Conservation (phyloP, 352 stramenopile species). For the Pythium phragmiticola region DNA sequence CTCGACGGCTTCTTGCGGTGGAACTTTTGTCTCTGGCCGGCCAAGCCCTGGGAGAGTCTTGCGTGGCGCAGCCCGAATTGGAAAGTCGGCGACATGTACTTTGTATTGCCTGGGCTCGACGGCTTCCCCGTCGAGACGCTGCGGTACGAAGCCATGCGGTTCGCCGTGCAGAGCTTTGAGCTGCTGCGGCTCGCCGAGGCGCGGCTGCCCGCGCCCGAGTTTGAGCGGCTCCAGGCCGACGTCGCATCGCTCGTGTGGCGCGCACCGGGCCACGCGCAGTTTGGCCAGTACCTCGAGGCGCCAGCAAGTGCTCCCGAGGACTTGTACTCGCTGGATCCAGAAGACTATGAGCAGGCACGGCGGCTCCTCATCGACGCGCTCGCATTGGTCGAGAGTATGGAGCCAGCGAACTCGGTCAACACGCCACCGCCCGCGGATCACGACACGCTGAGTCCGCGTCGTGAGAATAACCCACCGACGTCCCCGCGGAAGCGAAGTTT, state of each 20-base stretch:
- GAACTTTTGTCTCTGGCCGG: conserved; percentile 80
- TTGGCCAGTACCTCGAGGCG: conserved; percentile 30
- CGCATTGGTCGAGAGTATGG: conserved; percentile 24
- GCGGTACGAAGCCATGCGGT: conserved; percentile 64
- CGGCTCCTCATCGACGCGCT: conserved; percentile 65
- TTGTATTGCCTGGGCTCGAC: conserved; percentile 65
- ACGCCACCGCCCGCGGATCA: neutral
- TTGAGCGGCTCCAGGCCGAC: conserved; percentile 52
- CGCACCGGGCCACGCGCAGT: conserved; percentile 58
- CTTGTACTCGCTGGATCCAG: conserved; percentile 68
- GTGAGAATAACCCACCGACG: neutral
- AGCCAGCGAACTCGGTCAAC: neutral
- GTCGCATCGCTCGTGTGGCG: conserved; percentile 58
- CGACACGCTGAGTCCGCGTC: neutral
- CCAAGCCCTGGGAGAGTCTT: conserved; percentile 55
- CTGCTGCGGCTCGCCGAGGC: conserved; percentile 49
- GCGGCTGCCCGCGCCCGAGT: conserved; percentile 35
- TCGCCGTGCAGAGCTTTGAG: conserved; percentile 68
- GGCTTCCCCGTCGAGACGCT: conserved; percentile 69
- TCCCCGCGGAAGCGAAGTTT: conserved; percentile 19
- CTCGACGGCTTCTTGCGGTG: conserved; percentile 81
- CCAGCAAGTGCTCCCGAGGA: conserved; percentile 28
- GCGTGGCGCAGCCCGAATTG: conserved; percentile 60
- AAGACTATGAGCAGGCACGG: conserved; percentile 62
- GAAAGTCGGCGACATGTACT: conserved; percentile 85